Conservation (phyloP, 257 asterid genomes). For the Anisodus acutangulus region DNA sequence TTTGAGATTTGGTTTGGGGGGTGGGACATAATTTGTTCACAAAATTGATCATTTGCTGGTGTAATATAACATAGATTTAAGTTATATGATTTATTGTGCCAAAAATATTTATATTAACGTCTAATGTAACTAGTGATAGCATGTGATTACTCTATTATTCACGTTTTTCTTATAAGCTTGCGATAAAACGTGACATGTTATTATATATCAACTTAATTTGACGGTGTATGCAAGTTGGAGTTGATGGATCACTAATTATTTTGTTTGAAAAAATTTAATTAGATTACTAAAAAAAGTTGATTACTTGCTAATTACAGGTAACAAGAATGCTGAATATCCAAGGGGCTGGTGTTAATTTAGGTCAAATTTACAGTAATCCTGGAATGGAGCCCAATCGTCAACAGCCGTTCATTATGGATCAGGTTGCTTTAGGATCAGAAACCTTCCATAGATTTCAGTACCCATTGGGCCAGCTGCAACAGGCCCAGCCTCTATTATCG, state of each 20-base stretch:
- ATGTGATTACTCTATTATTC: background rate
- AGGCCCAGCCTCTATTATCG: constrained; percentile 28
- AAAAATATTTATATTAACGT: background rate
- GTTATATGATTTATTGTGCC: too few species aligned
- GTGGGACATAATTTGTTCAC: background rate
- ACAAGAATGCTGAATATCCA: background rate
- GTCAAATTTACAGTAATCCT: constrained; percentile 7
- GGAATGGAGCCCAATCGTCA: constrained; percentile 29
- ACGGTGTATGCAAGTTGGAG: background rate
- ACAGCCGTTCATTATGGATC: constrained; percentile 41
- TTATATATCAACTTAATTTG: background rate
- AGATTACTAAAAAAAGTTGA: background rate
- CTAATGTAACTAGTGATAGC: background rate
- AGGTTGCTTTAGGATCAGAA: constrained; percentile 33
- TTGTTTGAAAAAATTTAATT: background rate
- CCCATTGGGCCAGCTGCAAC: constrained; percentile 31
- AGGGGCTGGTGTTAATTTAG: background rate
- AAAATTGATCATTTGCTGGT: background rate
- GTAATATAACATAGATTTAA: background rate
- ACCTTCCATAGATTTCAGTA: constrained; percentile 19
- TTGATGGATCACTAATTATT: background rate
- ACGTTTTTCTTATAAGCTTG: background rate
- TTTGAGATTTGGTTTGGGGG: background rate
- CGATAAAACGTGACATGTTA: background rate
- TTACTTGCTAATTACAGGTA: constrained; percentile 20